Evolutionary conservation across 2,329 filamentous ascomycete species (phyloP).

Genomic region (Tolypocladium tundrense): DNA sequence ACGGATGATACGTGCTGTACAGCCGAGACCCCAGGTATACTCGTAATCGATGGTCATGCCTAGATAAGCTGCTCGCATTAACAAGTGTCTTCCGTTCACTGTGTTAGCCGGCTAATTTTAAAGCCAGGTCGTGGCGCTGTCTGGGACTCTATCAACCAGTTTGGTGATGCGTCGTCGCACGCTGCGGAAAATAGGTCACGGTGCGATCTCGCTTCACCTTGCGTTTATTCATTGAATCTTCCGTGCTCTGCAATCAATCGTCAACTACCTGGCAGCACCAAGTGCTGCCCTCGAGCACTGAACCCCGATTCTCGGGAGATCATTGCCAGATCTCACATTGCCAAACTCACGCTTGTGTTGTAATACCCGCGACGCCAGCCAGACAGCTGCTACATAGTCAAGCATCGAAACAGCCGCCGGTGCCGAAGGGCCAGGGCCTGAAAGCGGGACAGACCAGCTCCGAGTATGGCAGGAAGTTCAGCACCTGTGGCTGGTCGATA

Average conservation of each 20-base stretch:
- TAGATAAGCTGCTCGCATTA: background rate
- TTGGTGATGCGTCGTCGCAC: background rate
- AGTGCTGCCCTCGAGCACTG: background rate
- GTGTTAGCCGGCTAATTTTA: background rate
- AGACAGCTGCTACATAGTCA: background rate
- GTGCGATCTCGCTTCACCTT: background rate
- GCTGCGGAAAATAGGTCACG: background rate
- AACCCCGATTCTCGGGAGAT: background rate
- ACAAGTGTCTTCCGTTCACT: background rate
- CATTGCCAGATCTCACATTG: no score
- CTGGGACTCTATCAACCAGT: background rate
- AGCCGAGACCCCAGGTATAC: background rate
- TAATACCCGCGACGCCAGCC: background rate
- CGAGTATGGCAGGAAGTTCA: background rate
- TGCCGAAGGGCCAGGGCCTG: background rate
- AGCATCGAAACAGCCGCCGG: background rate
- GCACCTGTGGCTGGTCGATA: background rate
- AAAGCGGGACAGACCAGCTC: no score
- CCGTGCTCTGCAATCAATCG: background rate
- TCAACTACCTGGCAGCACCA: background rate
- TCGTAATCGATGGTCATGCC: background rate
- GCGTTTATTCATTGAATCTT: background rate
- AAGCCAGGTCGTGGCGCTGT: background rate
- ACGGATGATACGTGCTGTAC: background rate
- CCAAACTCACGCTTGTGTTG: background rate